Percentiles rank a stretch among this genome's conserved stretches.
Evolutionary conservation across 2,329 filamentous ascomycete species (phyloP).

Genomic region (Monilinia laxa): DNA sequence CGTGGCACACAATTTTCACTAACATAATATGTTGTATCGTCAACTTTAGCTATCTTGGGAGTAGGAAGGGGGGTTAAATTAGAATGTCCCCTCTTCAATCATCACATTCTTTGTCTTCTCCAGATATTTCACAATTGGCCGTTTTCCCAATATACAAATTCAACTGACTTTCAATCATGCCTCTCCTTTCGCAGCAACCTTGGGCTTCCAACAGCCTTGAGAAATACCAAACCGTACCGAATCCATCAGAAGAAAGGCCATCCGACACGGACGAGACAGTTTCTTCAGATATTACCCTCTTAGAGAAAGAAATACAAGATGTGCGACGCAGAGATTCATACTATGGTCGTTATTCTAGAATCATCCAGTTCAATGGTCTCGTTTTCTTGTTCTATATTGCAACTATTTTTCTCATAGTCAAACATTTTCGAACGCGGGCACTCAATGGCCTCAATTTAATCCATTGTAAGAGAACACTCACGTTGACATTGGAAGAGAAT

Average conservation of each 20-base stretch:
- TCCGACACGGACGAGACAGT: not conserved
- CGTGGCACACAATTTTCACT: not conserved
- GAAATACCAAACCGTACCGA: not conserved
- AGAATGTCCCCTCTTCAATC: not conserved
- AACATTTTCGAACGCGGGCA: not conserved
- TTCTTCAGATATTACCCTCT: not conserved
- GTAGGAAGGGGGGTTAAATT: not conserved
- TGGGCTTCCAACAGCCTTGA: not conserved
- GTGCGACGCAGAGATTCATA: not conserved
- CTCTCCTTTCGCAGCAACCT: not conserved
- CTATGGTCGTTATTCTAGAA: not conserved
- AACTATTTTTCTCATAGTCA: not conserved
- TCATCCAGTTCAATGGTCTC: not conserved
- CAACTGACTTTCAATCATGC: not conserved
- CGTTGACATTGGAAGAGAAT: not conserved
- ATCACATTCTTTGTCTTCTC: not conserved
- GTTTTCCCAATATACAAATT: not conserved
- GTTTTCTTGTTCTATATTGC: conserved; percentile 5
- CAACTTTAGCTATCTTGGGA: not conserved
- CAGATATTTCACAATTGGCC: not conserved
- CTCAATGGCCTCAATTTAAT: not conserved
- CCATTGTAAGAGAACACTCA: conserved; percentile 3
- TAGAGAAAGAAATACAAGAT: not conserved
- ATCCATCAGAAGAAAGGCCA: not conserved
- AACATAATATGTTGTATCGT: not conserved